Percentiles rank a stretch among this genome's conserved stretches.
These are phyloP conservation scores for Leishmania guyanensis DNA, from an alignment of 208 protist genomes.

Conservation along the genomic window DNA sequence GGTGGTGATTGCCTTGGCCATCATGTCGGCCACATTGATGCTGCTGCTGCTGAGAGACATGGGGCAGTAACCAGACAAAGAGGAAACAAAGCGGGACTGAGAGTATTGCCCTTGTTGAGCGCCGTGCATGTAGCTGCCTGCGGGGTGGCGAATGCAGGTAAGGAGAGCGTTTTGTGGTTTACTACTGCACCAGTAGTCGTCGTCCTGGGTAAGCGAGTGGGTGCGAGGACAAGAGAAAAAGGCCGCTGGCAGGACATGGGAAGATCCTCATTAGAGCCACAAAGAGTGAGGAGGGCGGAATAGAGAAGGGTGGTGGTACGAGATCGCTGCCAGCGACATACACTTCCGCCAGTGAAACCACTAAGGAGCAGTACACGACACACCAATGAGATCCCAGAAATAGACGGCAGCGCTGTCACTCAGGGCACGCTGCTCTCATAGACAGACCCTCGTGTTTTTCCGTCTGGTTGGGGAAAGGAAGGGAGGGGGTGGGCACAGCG, in stretches of 20 bases:
- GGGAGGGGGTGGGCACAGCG: background rate
- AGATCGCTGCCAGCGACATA: background rate
- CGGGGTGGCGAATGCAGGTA: background rate
- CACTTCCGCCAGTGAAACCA: background rate
- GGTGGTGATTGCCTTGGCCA: conserved; percentile 84
- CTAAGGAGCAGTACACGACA: background rate
- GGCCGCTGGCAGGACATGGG: background rate
- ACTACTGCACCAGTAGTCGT: background rate
- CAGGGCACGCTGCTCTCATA: background rate
- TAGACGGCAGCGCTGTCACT: background rate
- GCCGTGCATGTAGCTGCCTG: background rate
- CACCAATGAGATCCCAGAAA: background rate
- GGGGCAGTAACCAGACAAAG: background rate
- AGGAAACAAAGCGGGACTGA: background rate
- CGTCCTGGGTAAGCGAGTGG: background rate
- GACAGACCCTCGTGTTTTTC: background rate
- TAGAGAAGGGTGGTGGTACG: background rate
- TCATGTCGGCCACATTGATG: conserved; percentile 64
- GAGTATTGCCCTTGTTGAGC: background rate
- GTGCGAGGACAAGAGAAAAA: background rate
- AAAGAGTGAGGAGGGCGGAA: background rate
- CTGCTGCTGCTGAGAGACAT: conserved; percentile 8
- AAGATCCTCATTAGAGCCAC: background rate
- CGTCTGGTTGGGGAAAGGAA: background rate
- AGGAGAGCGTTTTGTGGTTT: background rate